Evolutionary conservation across 176 grass and related monocot genomes (phyloP).

Genomic region (Musa schizocarpa): DNA sequence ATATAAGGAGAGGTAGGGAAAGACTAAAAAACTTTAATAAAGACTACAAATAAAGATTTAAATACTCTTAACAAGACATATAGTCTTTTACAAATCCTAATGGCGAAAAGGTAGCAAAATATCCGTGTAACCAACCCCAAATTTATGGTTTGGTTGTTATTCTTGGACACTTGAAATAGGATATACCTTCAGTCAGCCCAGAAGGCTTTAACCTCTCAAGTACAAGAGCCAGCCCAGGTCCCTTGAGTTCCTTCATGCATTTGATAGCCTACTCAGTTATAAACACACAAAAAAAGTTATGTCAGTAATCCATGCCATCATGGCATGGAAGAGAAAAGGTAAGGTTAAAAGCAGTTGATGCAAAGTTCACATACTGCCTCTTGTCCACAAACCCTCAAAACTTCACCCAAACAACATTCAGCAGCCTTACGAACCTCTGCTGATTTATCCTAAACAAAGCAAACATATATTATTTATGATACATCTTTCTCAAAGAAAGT

Average conservation of each 20-base stretch:
- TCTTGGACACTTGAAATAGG: background rate
- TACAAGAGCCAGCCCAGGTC: conserved; percentile 71
- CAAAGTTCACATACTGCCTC: conserved; percentile 55
- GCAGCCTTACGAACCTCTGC: conserved; percentile 94
- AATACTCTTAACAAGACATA: too few relatives aligned
- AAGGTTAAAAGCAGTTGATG: background rate
- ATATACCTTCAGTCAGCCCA: conserved; percentile 60
- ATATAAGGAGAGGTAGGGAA: too few relatives aligned
- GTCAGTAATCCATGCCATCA: conserved; percentile 5
- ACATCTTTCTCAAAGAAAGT: background rate
- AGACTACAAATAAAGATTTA: too few relatives aligned
- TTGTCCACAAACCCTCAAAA: conserved; percentile 74
- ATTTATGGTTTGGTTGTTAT: too few relatives aligned
- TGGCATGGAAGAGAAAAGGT: background rate
- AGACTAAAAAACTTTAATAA: too few relatives aligned
- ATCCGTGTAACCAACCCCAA: conserved; percentile 83
- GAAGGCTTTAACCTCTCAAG: conserved; percentile 69
- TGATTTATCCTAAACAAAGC: conserved; percentile 85
- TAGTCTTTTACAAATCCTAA: too few relatives aligned
- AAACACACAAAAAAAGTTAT: background rate
- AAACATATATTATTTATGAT: conserved; percentile 5
- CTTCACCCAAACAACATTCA: conserved; percentile 80
- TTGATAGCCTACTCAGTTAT: conserved; percentile 47
- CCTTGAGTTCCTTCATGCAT: conserved; percentile 84
- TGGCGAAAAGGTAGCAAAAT: background rate